phyloP scores from a whole-genome alignment of 2,329 filamentous ascomycete species.

The Xylariaceae sp. region DNA sequence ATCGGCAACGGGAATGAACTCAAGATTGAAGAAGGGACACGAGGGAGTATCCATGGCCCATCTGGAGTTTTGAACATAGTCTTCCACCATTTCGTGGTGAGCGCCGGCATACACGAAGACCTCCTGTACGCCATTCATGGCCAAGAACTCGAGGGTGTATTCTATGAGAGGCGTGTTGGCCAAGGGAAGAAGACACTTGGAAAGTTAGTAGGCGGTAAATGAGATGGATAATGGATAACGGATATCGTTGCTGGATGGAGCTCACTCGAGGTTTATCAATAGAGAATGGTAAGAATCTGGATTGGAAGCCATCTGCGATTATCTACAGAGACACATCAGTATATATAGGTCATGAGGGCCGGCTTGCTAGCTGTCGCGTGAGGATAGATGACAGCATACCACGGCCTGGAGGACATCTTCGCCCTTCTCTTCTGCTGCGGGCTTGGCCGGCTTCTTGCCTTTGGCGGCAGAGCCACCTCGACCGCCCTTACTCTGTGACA shows the following conservation, averaged over 20 bases:
- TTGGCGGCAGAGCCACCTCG: conserved; percentile 36
- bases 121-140: conserved; percentile 90
- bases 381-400: conserved; percentile 15
- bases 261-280: conserved; percentile 80
- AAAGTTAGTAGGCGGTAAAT: conserved; percentile 15
- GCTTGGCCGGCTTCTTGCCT: conserved; percentile 45
- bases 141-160: conserved; percentile 94
- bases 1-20: conserved; percentile 78
- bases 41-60: conserved; percentile 59
- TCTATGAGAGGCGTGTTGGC: conserved; percentile 95
- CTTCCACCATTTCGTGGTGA: conserved; percentile 81
- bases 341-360: neutral
- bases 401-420: conserved; percentile 53
- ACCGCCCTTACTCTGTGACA: conserved; percentile 28
- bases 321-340: conserved; percentile 50
- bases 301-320: conserved; percentile 91
- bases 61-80: conserved; percentile 73
- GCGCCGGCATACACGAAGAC: conserved; percentile 89
- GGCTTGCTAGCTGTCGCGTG: conserved; percentile 13
- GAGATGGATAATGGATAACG: neutral
- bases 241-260: conserved; percentile 7
- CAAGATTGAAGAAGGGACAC: conserved; percentile 70
- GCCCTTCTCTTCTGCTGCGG: conserved; percentile 50
- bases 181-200: conserved; percentile 82
- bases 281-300: conserved; percentile 84